Conservation (phyloP, 768 basidiomycete species). For the Trametes cubensis region DNA sequence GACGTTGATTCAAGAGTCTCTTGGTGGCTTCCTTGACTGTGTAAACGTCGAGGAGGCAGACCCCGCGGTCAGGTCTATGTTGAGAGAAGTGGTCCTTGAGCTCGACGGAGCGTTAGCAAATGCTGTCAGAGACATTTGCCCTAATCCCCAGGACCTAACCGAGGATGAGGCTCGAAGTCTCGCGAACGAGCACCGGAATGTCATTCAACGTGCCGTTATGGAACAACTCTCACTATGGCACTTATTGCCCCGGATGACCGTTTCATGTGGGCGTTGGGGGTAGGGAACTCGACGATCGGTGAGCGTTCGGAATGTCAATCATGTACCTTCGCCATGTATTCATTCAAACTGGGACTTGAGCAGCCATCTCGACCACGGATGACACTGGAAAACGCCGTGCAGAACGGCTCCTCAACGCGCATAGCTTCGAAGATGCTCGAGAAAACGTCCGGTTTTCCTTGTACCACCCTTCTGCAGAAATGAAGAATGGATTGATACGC, state of each 20-base stretch:
- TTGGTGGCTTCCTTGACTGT: background rate
- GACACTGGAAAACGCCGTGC: background rate
- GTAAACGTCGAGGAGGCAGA: background rate
- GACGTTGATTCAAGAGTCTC: background rate
- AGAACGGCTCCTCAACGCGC: background rate
- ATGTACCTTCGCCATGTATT: too few relatives aligned
- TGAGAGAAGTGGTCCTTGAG: constrained; percentile 1
- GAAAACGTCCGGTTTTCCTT: background rate
- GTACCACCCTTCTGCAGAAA: background rate
- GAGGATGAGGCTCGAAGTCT: background rate
- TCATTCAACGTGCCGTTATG: background rate
- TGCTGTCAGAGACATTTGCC: background rate
- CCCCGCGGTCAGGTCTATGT: background rate
- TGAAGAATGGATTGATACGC: too few relatives aligned
- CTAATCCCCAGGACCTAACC: background rate
- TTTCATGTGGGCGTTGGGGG: constrained; percentile 4
- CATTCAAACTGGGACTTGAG: too few relatives aligned
- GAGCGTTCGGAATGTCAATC: background rate
- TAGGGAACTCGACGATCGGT: constrained; percentile 9
- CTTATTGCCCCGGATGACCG: constrained; percentile 4
- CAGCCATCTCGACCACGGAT: background rate
- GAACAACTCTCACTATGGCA: constrained; percentile 6
- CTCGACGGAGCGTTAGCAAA: background rate
- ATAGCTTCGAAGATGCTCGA: background rate
- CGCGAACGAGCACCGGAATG: background rate